A percentile compares a stretch with the other conserved stretches of the same genome.
Evolutionary conservation across 2,329 filamentous ascomycete genomes (phyloP).

Genomic region (Exophiala sideris): DNA sequence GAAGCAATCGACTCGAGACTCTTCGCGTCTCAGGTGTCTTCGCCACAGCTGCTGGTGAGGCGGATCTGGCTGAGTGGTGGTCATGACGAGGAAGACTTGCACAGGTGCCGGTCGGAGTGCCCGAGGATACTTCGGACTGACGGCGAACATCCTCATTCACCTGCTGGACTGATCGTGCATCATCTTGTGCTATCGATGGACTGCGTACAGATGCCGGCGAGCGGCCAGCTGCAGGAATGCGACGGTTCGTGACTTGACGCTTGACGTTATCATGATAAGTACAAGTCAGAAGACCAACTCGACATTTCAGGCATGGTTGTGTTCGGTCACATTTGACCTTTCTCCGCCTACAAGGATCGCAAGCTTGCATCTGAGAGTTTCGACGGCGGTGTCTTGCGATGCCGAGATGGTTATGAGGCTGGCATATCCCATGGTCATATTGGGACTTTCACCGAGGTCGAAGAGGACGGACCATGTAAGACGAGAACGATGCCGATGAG

Average conservation of each 20-base stretch:
- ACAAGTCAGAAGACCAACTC: background rate
- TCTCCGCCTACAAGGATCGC: background rate
- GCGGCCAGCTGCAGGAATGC: background rate
- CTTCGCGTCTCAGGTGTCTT: background rate
- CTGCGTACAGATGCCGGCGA: background rate
- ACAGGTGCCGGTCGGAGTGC: background rate
- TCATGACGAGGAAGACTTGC: background rate
- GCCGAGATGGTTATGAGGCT: background rate
- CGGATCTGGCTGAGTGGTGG: background rate
- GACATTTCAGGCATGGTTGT: background rate
- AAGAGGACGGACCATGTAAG: background rate
- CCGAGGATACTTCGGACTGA: background rate
- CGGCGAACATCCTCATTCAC: background rate
- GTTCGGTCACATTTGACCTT: background rate
- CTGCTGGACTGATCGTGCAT: background rate
- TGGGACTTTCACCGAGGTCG: background rate
- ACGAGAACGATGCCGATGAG: background rate
- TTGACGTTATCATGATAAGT: background rate
- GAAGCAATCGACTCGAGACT: background rate
- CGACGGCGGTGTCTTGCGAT: background rate
- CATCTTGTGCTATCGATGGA: background rate
- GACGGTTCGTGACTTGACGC: background rate
- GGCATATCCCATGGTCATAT: background rate
- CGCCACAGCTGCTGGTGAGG: background rate
- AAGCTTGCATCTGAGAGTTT: background rate